These are phyloP conservation scores for Penicillium arizonense DNA, from an alignment of 495 filamentous ascomycete genomes.

Conservation along the genomic window DNA sequence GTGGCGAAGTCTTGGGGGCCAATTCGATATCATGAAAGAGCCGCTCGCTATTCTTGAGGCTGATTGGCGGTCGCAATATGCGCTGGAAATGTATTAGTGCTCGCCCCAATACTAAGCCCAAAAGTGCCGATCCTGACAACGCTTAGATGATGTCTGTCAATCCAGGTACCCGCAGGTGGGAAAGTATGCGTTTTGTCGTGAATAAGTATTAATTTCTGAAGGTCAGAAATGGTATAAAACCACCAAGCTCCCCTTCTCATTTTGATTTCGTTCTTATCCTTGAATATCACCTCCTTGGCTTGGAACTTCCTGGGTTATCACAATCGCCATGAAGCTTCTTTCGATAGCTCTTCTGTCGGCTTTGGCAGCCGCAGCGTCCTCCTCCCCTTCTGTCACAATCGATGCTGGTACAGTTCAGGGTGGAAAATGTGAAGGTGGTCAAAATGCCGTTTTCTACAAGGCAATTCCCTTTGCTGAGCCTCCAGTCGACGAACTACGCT, in stretches of 20 bases:
- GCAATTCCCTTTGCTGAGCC: conserved; percentile 34
- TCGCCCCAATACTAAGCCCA: not conserved
- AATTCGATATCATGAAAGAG: not conserved
- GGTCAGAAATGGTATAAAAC: not conserved
- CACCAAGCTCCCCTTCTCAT: not conserved
- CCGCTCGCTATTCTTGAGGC: not conserved
- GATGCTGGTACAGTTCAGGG: conserved; percentile 7
- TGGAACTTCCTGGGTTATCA: not conserved
- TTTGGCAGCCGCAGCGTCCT: conserved; percentile 3
- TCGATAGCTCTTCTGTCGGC: conserved; percentile 15
- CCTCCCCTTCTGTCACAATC: conserved; percentile 8
- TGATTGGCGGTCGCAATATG: not conserved
- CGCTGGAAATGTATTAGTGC: not conserved
- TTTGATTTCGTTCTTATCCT: not conserved
- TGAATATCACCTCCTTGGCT: not conserved
- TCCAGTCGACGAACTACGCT: conserved; percentile 19
- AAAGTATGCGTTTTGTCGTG: not conserved
- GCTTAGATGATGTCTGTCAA: not conserved
- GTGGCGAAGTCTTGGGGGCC: not conserved
- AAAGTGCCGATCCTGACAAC: not conserved
- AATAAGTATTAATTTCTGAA: not conserved
- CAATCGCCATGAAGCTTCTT: conserved; percentile 15
- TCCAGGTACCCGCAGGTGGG: not conserved
- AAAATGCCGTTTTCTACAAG: conserved; percentile 22
- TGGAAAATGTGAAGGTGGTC: conserved; percentile 22